These are phyloP conservation scores for Trichoderma sp. DNA, from an alignment of 2,329 filamentous ascomycete genomes.

Conservation along the genomic window DNA sequence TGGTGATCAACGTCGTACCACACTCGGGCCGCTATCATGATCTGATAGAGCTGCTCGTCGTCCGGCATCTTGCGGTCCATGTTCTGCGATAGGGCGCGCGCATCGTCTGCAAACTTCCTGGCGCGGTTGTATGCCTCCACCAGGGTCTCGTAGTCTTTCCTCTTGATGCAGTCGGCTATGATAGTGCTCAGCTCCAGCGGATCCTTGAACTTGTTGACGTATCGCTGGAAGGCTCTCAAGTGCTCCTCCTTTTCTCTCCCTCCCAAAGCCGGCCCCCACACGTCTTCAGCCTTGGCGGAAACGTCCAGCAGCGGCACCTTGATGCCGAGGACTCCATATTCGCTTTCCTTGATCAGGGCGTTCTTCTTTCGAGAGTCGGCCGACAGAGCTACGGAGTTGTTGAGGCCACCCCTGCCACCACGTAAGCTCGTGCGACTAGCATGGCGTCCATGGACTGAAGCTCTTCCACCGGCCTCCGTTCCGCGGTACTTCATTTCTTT, in stretches of 20 bases:
- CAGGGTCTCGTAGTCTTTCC: conserved; percentile 85
- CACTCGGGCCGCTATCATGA: conserved; percentile 87
- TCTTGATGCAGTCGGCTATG: conserved; percentile 82
- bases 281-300: conserved; percentile 90
- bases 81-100: conserved; percentile 66
- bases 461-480: conserved; percentile 50
- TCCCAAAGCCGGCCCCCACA: conserved; percentile 92
- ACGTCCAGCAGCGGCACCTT: conserved; percentile 86
- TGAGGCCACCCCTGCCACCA: conserved; percentile 42
- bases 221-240: conserved; percentile 74
- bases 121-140: conserved; percentile 86
- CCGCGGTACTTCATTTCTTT: conserved; percentile 88
- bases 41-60: conserved; percentile 80
- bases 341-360: conserved; percentile 87
- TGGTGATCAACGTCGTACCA: conserved; percentile 93
- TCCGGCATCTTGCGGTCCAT: conserved; percentile 60
- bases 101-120: conserved; percentile 78
- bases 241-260: conserved; percentile 89
- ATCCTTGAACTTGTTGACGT: conserved; percentile 76
- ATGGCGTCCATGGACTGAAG: conserved; percentile 61
- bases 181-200: conserved; percentile 79
- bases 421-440: conserved; percentile 69
- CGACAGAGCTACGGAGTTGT: conserved; percentile 44
- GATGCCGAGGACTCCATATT: conserved; percentile 86
- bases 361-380: conserved; percentile 76